phyloP scores from a whole-genome alignment of 106 monocot genomes.

The Dioscorea dumetorum region DNA sequence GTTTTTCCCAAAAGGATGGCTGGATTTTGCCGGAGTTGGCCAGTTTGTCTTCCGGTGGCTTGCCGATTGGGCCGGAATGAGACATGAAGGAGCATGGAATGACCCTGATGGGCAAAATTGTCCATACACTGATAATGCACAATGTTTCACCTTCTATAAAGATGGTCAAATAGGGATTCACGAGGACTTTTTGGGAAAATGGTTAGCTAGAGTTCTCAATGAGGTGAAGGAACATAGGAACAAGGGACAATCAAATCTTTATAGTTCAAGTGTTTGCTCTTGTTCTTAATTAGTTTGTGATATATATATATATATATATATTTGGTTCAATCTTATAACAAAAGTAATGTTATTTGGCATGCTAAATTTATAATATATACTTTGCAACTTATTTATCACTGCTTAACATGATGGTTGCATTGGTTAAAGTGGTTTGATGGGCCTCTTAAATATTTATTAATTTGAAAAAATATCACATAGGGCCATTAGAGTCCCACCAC shows the following conservation, averaged over 20 bases:
- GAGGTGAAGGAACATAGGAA: conserved; percentile 33
- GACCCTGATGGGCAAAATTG: conserved; percentile 44
- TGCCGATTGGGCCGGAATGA: conserved; percentile 46
- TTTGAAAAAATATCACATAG: too few relatives aligned
- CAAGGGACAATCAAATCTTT: background rate
- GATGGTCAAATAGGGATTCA: conserved; percentile 48
- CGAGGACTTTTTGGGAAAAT: conserved; percentile 35
- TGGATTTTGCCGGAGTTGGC: conserved; percentile 50
- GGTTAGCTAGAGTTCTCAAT: conserved; percentile 40
- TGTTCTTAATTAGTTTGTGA: background rate
- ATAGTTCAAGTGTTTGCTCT: conserved; percentile 5
- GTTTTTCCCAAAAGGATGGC: conserved; percentile 83
- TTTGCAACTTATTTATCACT: too few relatives aligned
- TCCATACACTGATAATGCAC: conserved; percentile 1
- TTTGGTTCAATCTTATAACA: too few relatives aligned
- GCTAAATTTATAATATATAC: too few relatives aligned
- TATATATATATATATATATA: too few relatives aligned
- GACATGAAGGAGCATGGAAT: conserved; percentile 49
- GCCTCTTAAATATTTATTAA: too few relatives aligned
- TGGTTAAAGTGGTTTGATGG: too few relatives aligned
- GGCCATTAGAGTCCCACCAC: too few relatives aligned
- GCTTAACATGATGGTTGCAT: too few relatives aligned
- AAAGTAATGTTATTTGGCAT: too few relatives aligned
- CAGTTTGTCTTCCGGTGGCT: conserved; percentile 72
- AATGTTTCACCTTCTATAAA: conserved; percentile 62